A percentile compares a stretch with the other conserved stretches of the same genome.
Conservation (phyloP, 2,329 filamentous ascomycete species). For the Blumeria graminis region DNA sequence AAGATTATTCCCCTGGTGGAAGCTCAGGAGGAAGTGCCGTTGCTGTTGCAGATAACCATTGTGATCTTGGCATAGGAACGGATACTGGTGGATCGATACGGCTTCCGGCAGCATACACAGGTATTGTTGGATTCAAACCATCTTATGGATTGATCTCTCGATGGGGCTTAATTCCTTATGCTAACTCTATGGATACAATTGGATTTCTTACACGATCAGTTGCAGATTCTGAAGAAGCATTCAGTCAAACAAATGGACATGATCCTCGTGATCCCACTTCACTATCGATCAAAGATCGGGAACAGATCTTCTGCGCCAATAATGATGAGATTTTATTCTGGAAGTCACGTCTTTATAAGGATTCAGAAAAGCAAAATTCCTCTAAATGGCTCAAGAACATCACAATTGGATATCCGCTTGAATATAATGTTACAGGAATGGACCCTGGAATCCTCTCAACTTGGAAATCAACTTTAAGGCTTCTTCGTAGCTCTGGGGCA, state of each 20-base stretch:
- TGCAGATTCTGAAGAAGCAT: slow-evolving; percentile 15
- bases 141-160: slow-evolving; percentile 42
- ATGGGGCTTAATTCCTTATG: slow-evolving; percentile 48
- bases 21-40: slow-evolving; percentile 43
- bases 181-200: slow-evolving; percentile 51
- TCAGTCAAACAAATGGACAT: slow-evolving; percentile 2
- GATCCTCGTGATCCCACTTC: slow-evolving; percentile 25
- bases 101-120: slow-evolving; percentile 39
- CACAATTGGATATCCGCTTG: slow-evolving; percentile 34
- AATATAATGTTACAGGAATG: slow-evolving; percentile 79
- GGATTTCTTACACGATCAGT: slow-evolving; percentile 30
- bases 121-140: slow-evolving; percentile 36
- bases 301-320: not conserved
- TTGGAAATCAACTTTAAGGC: slow-evolving; percentile 39
- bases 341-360: not conserved
- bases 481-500: slow-evolving; percentile 40
- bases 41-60: slow-evolving; percentile 38
- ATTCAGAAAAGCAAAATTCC: not conserved
- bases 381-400: slow-evolving; percentile 3
- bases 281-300: slow-evolving; percentile 13
- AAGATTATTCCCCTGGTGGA: slow-evolving; percentile 22
- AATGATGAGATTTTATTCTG: not conserved
- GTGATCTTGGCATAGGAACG: slow-evolving; percentile 34
- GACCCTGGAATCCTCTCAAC: slow-evolving; percentile 39
- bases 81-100: slow-evolving; percentile 42